Percentiles rank a stretch among this genome's conserved stretches.
phyloP scores from a whole-genome alignment of 2,329 filamentous ascomycete genomes.

The Monilinia fructigena region DNA sequence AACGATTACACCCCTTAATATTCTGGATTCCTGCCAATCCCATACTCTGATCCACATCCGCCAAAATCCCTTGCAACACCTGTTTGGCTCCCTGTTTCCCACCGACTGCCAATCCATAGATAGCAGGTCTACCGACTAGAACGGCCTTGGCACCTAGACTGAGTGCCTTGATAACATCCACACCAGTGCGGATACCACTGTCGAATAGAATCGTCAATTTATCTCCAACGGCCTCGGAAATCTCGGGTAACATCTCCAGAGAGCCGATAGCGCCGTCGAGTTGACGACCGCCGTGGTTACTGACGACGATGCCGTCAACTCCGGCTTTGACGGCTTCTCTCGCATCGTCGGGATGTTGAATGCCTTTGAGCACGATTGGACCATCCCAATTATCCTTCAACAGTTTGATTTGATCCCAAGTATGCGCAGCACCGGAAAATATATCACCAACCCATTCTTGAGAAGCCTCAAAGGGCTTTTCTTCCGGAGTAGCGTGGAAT shows the following conservation, averaged over 20 bases:
- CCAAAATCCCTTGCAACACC: constrained; percentile 50
- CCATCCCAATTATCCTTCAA: constrained; percentile 61
- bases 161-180: constrained; percentile 58
- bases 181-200: constrained; percentile 54
- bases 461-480: constrained; percentile 50
- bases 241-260: constrained; percentile 57
- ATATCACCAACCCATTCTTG: constrained; percentile 52
- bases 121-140: constrained; percentile 55
- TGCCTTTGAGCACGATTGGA: constrained; percentile 62
- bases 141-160: constrained; percentile 56
- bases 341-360: constrained; percentile 51
- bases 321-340: constrained; percentile 46
- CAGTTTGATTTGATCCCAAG: constrained; percentile 61
- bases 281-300: constrained; percentile 58
- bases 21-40: constrained; percentile 50
- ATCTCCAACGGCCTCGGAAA: constrained; percentile 60
- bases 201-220: constrained; percentile 62
- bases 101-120: constrained; percentile 57
- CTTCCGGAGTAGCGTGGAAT: constrained; percentile 46
- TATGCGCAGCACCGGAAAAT: constrained; percentile 53
- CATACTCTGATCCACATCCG: constrained; percentile 56
- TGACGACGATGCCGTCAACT: constrained; percentile 53
- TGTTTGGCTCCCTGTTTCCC: constrained; percentile 54
- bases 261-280: constrained; percentile 55
- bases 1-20: constrained; percentile 33